Evolutionary conservation across 2,329 filamentous ascomycete genomes (phyloP).

Genomic region (Neonectria hederae): DNA sequence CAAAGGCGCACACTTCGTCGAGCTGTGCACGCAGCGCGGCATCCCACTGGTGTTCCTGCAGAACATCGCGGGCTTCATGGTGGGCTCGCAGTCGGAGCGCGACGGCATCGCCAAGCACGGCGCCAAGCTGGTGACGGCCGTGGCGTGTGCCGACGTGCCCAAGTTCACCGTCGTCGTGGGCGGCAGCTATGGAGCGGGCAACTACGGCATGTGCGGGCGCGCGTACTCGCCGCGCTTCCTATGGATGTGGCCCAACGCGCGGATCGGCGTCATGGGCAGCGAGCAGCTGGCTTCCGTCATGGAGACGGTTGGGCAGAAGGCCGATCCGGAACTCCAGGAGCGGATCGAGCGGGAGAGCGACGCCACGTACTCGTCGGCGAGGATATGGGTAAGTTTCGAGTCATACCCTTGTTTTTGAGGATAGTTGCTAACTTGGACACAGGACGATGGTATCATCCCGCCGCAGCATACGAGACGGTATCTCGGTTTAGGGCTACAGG

Average conservation of each 20-base stretch:
- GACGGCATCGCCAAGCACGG: slow-evolving; percentile 98
- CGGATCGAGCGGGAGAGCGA: slow-evolving; percentile 92
- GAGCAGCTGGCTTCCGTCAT: slow-evolving; percentile 94
- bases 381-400: slow-evolving; percentile 77
- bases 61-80: slow-evolving; percentile 99
- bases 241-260: slow-evolving; percentile 98
- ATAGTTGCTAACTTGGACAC: slow-evolving; percentile 20
- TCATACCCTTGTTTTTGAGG: not conserved
- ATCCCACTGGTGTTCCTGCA: slow-evolving; percentile 94
- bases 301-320: slow-evolving; percentile 88
- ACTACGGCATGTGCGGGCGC: slow-evolving; percentile 98
- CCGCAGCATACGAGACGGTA: slow-evolving; percentile 79
- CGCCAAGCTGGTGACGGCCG: slow-evolving; percentile 94
- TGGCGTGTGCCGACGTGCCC: slow-evolving; percentile 91
- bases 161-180: slow-evolving; percentile 99
- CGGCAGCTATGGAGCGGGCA: slow-evolving; percentile 90
- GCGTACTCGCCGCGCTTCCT: slow-evolving; percentile 92
- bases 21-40: slow-evolving; percentile 89
- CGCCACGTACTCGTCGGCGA: slow-evolving; percentile 85
- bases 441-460: slow-evolving; percentile 83
- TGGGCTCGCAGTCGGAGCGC: slow-evolving; percentile 88
- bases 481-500: slow-evolving; percentile 76
- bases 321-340: slow-evolving; percentile 81
- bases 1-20: slow-evolving; percentile 97
- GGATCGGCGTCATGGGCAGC: slow-evolving; percentile 93